These are phyloP conservation scores for Solanum paucissectum DNA, from an alignment of 257 asterid genomes.

Conservation along the genomic window DNA sequence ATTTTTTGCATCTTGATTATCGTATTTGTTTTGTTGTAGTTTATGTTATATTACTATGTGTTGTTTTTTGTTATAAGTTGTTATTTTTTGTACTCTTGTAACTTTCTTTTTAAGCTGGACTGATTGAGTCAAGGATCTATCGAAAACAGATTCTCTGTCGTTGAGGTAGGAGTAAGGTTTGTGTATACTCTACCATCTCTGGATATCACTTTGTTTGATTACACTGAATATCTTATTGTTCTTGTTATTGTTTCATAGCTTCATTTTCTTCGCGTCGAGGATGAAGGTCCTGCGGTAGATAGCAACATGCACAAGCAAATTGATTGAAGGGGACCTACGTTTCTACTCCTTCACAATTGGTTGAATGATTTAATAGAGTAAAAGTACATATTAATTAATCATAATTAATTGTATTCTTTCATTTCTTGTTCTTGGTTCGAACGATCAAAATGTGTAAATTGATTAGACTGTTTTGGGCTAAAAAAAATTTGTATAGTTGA, in stretches of 20 bases:
- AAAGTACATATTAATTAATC: background rate
- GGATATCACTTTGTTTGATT: background rate
- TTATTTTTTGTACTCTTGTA: too few species aligned
- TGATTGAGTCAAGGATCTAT: background rate
- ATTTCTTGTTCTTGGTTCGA: too few species aligned
- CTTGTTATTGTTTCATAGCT: background rate
- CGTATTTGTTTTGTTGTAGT: background rate
- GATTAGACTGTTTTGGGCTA: too few species aligned
- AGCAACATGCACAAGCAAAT: background rate
- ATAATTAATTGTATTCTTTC: background rate
- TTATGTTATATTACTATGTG: too few species aligned
- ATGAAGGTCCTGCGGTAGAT: background rate
- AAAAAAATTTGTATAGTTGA: too few species aligned
- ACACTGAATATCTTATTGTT: background rate
- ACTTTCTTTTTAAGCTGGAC: background rate
- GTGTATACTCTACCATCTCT: background rate
- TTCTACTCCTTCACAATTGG: background rate
- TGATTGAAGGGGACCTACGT: background rate
- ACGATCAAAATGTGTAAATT: too few species aligned
- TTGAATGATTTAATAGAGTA: background rate
- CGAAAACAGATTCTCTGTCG: rapidly evolving
- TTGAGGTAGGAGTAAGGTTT: background rate
- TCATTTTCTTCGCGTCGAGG: background rate
- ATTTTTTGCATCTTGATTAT: background rate
- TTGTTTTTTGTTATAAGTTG: background rate